These are phyloP conservation scores for Triticum timopheevii DNA, from an alignment of 176 grass and related monocot genomes.

Conservation along the genomic window DNA sequence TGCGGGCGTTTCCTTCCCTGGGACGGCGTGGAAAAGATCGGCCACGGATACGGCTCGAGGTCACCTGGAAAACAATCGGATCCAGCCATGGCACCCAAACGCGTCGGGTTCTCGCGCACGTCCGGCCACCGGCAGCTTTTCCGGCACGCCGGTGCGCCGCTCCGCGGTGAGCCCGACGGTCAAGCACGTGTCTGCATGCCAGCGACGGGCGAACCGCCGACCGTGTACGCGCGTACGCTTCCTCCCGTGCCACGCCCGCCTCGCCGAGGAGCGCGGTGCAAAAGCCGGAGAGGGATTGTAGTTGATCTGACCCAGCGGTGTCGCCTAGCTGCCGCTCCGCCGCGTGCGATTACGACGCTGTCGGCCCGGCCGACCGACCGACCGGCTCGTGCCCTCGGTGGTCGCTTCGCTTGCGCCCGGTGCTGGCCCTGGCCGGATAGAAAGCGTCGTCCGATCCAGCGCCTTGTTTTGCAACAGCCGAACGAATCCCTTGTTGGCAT, in stretches of 20 bases:
- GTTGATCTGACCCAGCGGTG: neutral
- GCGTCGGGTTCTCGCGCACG: neutral
- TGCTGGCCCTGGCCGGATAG: neutral
- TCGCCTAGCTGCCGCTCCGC: neutral
- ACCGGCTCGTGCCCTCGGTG: neutral
- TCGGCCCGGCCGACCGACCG: neutral
- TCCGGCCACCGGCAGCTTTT: neutral
- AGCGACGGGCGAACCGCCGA: slow-evolving; percentile 29
- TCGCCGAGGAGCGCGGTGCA: neutral
- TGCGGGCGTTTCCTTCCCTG: neutral
- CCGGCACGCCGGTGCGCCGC: neutral
- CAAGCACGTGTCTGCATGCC: neutral
- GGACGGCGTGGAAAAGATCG: neutral
- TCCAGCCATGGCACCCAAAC: no score
- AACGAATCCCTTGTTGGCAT: neutral
- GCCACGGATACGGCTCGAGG: no score
- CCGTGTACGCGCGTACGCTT: neutral
- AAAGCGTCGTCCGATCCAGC: neutral
- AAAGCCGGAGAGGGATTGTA: neutral
- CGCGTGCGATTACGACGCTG: slow-evolving; percentile 18
- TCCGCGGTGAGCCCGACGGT: neutral
- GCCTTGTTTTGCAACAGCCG: no score
- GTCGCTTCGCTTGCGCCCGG: slow-evolving; percentile 5
- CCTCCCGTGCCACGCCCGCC: neutral
- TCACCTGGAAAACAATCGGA: no score